Conservation (phyloP, 2,329 filamentous ascomycete species). For the Alternaria burnsii region DNA sequence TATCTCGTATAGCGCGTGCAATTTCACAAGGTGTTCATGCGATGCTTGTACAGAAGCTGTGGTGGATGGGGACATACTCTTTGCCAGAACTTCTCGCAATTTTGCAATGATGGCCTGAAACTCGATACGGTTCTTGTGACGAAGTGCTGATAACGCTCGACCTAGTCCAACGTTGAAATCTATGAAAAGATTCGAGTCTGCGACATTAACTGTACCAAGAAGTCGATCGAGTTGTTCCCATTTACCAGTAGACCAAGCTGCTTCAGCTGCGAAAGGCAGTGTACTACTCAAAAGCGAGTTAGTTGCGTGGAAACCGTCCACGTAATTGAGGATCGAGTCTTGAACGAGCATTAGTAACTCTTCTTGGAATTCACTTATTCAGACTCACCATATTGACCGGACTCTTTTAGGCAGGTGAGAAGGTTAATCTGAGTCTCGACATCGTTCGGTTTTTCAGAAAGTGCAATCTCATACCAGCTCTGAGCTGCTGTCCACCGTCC, state of each 20-base stretch:
- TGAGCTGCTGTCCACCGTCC: constrained; percentile 94
- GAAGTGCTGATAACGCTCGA: constrained; percentile 69
- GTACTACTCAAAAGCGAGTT: constrained; percentile 57
- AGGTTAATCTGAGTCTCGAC: constrained; percentile 82
- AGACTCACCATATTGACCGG: constrained; percentile 84
- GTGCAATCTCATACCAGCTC: constrained; percentile 94
- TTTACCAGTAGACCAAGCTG: constrained; percentile 87
- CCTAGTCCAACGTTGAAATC: constrained; percentile 89
- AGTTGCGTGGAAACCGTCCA: constrained; percentile 73
- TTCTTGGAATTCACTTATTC: neutral
- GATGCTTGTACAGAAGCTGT: constrained; percentile 84
- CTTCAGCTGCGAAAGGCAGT: constrained; percentile 86
- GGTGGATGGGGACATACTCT: constrained; percentile 76
- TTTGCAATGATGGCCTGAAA: constrained; percentile 68
- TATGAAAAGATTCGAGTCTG: constrained; percentile 49
- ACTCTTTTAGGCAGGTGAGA: constrained; percentile 88
- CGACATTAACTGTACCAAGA: constrained; percentile 55
- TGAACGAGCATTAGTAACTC: constrained; percentile 28
- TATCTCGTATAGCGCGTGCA: constrained; percentile 88
- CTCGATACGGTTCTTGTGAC: constrained; percentile 58
- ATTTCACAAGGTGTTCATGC: constrained; percentile 83
- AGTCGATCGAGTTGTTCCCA: constrained; percentile 80
- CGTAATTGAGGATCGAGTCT: constrained; percentile 87
- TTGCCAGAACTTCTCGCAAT: constrained; percentile 75
- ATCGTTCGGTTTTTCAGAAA: constrained; percentile 81